phyloP scores from a whole-genome alignment of 441 rosid species.

The Erodium trifolium region DNA sequence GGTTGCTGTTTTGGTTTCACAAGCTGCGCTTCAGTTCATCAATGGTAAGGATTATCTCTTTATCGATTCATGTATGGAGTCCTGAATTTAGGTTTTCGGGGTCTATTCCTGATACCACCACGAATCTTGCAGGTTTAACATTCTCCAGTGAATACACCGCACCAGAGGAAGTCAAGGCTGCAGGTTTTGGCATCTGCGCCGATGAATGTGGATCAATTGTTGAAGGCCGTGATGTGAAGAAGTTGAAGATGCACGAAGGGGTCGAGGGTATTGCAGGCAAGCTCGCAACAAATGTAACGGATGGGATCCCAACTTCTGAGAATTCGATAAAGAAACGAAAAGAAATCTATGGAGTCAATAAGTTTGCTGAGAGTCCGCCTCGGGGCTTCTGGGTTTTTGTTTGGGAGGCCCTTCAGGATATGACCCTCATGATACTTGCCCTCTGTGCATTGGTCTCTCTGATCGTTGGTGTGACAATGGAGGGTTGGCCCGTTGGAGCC shows the following conservation, averaged over 20 bases:
- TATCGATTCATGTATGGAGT: not conserved
- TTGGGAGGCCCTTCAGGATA: constrained; percentile 74
- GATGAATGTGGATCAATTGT: constrained; percentile 80
- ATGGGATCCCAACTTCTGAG: constrained; percentile 52
- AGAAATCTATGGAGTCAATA: constrained; percentile 63
- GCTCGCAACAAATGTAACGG: constrained; percentile 45
- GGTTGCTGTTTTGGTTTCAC: constrained; percentile 83
- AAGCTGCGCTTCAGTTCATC: constrained; percentile 85
- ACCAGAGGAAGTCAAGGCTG: constrained; percentile 62
- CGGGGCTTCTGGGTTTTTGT: constrained; percentile 77
- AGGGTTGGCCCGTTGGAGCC: constrained; percentile 77
- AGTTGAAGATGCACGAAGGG: constrained; percentile 66
- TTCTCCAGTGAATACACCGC: constrained; percentile 58
- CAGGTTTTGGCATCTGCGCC: constrained; percentile 79
- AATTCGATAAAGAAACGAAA: constrained; percentile 37
- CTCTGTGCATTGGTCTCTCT: constrained; percentile 55
- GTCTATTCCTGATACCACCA: constrained; percentile 21
- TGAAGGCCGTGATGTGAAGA: constrained; percentile 79
- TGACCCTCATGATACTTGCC: constrained; percentile 66
- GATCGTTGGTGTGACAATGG: constrained; percentile 59
- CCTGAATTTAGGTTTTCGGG: constrained; percentile 8
- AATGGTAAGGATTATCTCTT: constrained; percentile 37
- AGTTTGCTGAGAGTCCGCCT: constrained; percentile 59
- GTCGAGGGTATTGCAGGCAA: constrained; percentile 52
- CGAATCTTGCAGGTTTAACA: constrained; percentile 42